phyloP scores from a whole-genome alignment of 306 rosid species.

The Medicago ruthenica region DNA sequence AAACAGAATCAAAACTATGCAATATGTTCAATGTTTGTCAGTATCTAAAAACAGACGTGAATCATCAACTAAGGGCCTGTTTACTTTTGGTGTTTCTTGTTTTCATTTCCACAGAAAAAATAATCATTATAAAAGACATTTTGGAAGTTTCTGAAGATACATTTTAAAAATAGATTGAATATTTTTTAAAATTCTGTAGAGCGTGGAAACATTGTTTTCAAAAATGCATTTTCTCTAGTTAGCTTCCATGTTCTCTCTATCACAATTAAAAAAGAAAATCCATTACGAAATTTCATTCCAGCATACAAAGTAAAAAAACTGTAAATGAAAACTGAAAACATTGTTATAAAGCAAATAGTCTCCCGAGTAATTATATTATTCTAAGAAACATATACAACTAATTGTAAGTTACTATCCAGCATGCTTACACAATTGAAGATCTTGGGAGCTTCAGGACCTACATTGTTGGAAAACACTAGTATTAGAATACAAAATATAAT shows the following conservation, averaged over 20 bases:
- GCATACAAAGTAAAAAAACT: too few relatives aligned
- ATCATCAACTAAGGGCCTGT: neutral
- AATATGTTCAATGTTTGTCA: neutral
- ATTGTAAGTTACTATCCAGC: slow-evolving; percentile 20
- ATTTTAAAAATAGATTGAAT: neutral
- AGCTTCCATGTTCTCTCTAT: neutral
- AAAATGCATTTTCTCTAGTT: neutral
- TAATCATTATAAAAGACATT: neutral
- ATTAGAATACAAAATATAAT: slow-evolving; percentile 23
- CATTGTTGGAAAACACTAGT: slow-evolving; percentile 34
- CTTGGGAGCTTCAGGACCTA: slow-evolving; percentile 94
- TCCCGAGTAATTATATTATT: neutral
- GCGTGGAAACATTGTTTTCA: neutral
- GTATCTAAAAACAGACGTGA: neutral
- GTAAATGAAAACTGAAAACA: neutral
- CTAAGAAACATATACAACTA: neutral
- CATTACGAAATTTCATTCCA: too few relatives aligned
- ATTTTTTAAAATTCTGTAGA: neutral
- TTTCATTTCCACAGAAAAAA: neutral
- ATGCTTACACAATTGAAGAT: slow-evolving; percentile 89
- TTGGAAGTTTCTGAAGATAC: neutral
- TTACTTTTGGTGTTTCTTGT: neutral
- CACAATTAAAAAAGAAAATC: neutral
- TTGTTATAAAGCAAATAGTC: neutral
- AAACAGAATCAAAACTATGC: slow-evolving; percentile 28